Percentiles rank a stretch among this genome's conserved stretches.
Evolutionary conservation across 73 alveolate species (phyloP).

Genomic region (Paramecium caudatum): DNA sequence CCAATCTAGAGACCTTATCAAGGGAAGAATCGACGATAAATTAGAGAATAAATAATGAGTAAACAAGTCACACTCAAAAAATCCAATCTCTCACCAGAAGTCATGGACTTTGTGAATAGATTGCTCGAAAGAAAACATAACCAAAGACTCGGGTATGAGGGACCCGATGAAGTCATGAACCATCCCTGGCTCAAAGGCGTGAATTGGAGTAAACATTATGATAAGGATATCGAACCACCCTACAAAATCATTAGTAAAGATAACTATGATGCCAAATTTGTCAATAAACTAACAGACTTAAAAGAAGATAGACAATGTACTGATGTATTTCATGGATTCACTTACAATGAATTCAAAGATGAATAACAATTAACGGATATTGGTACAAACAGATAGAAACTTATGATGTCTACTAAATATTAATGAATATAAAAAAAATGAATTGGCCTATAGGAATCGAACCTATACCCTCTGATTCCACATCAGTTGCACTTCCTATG

Average conservation of each 20-base stretch:
- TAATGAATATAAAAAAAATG: too few species aligned
- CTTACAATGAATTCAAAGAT: conserved; percentile 2
- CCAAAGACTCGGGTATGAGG: conserved; percentile 91
- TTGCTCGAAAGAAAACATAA: conserved; percentile 88
- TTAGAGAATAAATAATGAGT: conserved; percentile 81
- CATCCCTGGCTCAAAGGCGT: conserved; percentile 92
- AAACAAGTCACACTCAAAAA: conserved; percentile 84
- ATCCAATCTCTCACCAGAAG: conserved; percentile 92
- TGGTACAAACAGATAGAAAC: background rate
- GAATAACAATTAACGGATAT: conserved; percentile 31
- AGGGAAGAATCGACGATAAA: conserved; percentile 88
- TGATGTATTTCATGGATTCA: background rate
- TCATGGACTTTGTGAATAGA: conserved; percentile 95
- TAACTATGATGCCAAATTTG: conserved; percentile 60
- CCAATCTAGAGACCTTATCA: conserved; percentile 86
- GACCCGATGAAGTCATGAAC: conserved; percentile 89
- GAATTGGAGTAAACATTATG: conserved; percentile 87
- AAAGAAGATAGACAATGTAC: background rate
- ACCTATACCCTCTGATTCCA: too few species aligned
- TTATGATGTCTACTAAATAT: conserved; percentile 30
- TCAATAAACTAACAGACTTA: background rate
- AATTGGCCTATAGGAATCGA: too few species aligned
- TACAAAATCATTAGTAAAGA: conserved; percentile 42
- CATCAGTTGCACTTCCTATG: too few species aligned
- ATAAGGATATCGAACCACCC: conserved; percentile 63